A percentile compares a stretch with the other conserved stretches of the same genome.
Evolutionary conservation across 164 flowering plant genomes (phyloP).

Genomic region (Vitis vinifera): DNA sequence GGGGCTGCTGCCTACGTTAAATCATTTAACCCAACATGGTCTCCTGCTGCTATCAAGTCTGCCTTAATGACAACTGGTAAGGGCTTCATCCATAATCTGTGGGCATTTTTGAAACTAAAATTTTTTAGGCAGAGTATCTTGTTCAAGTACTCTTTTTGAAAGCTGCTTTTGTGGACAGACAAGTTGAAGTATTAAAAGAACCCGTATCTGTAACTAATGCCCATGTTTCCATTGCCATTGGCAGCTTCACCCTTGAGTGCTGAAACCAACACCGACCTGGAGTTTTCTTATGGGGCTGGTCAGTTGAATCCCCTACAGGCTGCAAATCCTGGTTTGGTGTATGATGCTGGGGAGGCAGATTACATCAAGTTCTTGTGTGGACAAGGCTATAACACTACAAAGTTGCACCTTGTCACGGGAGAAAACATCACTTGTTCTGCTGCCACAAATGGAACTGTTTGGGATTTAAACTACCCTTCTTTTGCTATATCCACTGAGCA

Average conservation of each 20-base stretch:
- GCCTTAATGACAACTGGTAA: too few species aligned
- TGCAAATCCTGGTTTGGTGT: constrained; percentile 5
- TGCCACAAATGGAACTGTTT: neutral
- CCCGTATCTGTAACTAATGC: too few species aligned
- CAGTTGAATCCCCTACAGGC: constrained; percentile 17
- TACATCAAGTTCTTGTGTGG: constrained; percentile 16
- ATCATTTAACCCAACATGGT: too few species aligned
- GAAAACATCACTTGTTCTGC: constrained; percentile 4
- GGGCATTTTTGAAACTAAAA: too few species aligned
- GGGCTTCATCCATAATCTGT: too few species aligned
- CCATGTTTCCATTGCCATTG: too few species aligned
- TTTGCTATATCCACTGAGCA: neutral
- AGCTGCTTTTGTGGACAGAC: too few species aligned
- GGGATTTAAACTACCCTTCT: constrained; percentile 16
- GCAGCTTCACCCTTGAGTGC: constrained; percentile 8
- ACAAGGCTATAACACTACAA: constrained; percentile 5
- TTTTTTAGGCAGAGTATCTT: too few species aligned
- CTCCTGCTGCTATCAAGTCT: too few species aligned
- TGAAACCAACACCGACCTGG: constrained; percentile 1
- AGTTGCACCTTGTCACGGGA: neutral
- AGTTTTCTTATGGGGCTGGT: constrained; percentile 20
- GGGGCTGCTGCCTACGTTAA: too few species aligned
- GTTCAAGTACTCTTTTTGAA: too few species aligned
- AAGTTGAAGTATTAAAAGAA: too few species aligned
- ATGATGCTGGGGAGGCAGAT: constrained; percentile 7